Conservation (phyloP, 1,284 basidiomycete species). For the Pholiota adiposa region DNA sequence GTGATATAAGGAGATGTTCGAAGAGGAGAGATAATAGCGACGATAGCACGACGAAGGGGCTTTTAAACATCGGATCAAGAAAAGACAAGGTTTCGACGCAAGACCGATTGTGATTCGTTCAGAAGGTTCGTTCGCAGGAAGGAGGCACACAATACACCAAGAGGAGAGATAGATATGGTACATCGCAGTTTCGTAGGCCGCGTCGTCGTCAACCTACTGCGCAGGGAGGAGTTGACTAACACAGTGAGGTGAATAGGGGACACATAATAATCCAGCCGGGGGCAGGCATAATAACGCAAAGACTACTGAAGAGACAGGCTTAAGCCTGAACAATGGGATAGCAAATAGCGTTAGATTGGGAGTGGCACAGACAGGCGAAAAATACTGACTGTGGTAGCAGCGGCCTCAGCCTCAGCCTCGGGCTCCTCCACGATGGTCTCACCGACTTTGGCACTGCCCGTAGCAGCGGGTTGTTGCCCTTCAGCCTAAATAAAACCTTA, state of each 20-base stretch:
- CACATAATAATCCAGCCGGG: neutral
- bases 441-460: slow-evolving; percentile 31
- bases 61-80: slow-evolving; percentile 17
- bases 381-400: slow-evolving; percentile 16
- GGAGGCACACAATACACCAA: slow-evolving; percentile 25
- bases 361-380: neutral
- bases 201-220: slow-evolving; percentile 17
- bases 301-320: neutral
- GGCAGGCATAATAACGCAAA: neutral
- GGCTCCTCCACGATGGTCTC: slow-evolving; percentile 59
- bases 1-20: slow-evolving; percentile 10
- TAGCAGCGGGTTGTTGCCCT: slow-evolving; percentile 40
- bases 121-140: slow-evolving; percentile 22
- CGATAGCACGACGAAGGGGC: slow-evolving; percentile 21
- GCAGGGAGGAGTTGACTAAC: slow-evolving; percentile 1
- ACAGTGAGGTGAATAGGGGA: slow-evolving; percentile 4
- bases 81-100: slow-evolving; percentile 18
- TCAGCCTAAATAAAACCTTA: slow-evolving; percentile 40
- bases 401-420: slow-evolving; percentile 46
- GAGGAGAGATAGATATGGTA: slow-evolving; percentile 17
- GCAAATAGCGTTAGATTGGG: no score
- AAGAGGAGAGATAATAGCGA: slow-evolving; percentile 14
- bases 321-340: slow-evolving; percentile 13
- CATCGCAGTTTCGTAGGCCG: slow-evolving; percentile 17
- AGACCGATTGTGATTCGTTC: slow-evolving; percentile 24